phyloP scores from a whole-genome alignment of 768 basidiomycete genomes.

The Tylopilus subfusipes region DNA sequence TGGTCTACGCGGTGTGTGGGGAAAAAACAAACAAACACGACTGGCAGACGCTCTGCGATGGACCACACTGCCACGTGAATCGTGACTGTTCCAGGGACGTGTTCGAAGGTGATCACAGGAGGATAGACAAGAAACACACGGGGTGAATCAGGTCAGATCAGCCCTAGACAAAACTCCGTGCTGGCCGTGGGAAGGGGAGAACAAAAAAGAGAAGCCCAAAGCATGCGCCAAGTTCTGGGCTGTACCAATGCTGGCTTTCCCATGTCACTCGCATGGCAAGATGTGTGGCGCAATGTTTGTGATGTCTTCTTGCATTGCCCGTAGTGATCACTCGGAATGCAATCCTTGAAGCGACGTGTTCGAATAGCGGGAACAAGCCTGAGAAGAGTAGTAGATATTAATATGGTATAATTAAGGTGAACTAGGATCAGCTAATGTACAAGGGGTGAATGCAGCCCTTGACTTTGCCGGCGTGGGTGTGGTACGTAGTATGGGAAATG shows the following conservation, averaged over 20 bases:
- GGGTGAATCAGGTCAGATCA: neutral
- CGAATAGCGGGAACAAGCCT: too few relatives aligned
- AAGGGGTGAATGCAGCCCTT: slow-evolving; percentile 19
- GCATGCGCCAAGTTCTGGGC: slow-evolving; percentile 1
- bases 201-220: neutral
- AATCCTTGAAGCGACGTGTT: too few relatives aligned
- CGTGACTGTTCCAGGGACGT: neutral
- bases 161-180: slow-evolving; percentile 5
- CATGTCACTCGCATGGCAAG: slow-evolving; percentile 2
- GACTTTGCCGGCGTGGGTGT: slow-evolving; percentile 8
- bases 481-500: slow-evolving; percentile 19
- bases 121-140: neutral
- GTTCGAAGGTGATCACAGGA: slow-evolving; percentile 8
- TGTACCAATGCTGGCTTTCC: slow-evolving; percentile 1
- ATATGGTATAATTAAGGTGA: slow-evolving; percentile 35
- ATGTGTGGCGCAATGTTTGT: neutral
- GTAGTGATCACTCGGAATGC: neutral
- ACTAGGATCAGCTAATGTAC: slow-evolving; percentile 30
- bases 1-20: neutral
- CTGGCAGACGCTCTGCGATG: neutral
- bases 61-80: slow-evolving; percentile 3
- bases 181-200: slow-evolving; percentile 13
- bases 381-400: slow-evolving; percentile 21
- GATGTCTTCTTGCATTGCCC: neutral
- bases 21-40: neutral